Base-by-base conservation (phyloP, 2,329 filamentous ascomycete species). In the Neofusicoccum umdonicola region DNA sequence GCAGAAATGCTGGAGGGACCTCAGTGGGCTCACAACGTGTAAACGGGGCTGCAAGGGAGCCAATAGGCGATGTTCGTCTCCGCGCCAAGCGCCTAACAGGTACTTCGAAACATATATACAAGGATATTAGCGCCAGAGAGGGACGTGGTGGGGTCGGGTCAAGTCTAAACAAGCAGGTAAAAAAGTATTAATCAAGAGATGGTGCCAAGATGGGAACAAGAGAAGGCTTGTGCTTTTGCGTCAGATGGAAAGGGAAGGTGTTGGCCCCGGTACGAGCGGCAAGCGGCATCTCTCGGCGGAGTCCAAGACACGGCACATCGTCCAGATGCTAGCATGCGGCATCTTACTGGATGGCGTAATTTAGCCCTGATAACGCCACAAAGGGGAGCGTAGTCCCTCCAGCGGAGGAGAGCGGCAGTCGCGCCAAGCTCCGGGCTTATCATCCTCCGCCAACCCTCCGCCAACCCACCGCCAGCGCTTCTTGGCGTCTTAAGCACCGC, bases 401-500 rank as follows among this genome's bases (percentile, higher is more conserved):
- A 41, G 56, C 42, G 56, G 56, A 45, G 42, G 31, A 35, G 22
- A 12, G 41, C 54, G 27, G 35, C 19, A 22, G 41, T 37, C 42
- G 19, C 22, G 56, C 56, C 56, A 60, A 60, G 56, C 56, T 60
- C 54, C 35, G 54, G 54, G 39, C 54, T 57, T 57, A 57, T 57
- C 54, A 57, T 44, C 17, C 54, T 58, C 54, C 54, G 54, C 54
- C 52, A 57, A 57, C 52, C 37, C 39, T 19, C 37, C 52, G 52
- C 37, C 52, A 57, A 51, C 47, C 50, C 50, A 12, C 50, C 31
- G 31, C 4, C 50, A 11, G 41, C 31, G n/a, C 56, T 22, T 19
- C 56, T 60, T 60, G 56, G 56, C 56, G 42, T 37, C 41, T 47
- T 60, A 22, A 19, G 27, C 56, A 35, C n/a, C 31, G 42, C 11